phyloP scores from a whole-genome alignment of 2,329 filamentous ascomycete species.

The Phaeosphaeriaceae sp. region DNA sequence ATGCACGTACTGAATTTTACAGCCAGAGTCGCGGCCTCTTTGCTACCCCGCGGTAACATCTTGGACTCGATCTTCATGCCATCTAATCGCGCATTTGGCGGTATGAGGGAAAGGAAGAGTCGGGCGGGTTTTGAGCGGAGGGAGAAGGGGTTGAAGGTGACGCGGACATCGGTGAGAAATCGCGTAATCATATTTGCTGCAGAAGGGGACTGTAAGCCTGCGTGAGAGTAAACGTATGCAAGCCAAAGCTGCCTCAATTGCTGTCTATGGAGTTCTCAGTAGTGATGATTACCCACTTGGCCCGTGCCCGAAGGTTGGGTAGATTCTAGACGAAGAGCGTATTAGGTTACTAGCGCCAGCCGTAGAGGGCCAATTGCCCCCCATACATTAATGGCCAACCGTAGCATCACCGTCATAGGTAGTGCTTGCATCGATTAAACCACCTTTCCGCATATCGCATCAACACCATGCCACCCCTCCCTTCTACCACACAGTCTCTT shows the following conservation, averaged over 20 bases:
- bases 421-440: constrained; percentile 20
- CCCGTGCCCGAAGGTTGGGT: too few species aligned
- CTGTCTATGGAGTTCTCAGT: background rate
- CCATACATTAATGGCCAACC: constrained; percentile 16
- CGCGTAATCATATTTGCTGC: constrained; percentile 75
- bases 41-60: constrained; percentile 73
- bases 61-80: constrained; percentile 80
- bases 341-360: too few species aligned
- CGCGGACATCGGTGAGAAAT: constrained; percentile 83
- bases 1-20: constrained; percentile 81
- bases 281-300: background rate
- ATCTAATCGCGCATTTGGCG: constrained; percentile 74
- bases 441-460: constrained; percentile 33
- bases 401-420: constrained; percentile 42
- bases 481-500: constrained; percentile 48
- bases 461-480: constrained; percentile 44
- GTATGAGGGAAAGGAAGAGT: constrained; percentile 84
- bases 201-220: background rate
- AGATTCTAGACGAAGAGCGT: too few species aligned
- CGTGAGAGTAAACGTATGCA: background rate
- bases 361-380: too few species aligned
- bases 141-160: constrained; percentile 93
- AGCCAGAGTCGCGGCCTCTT: constrained; percentile 70
- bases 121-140: constrained; percentile 79
- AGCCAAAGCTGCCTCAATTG: background rate